These are phyloP conservation scores for Aspergillus sp. DNA, from an alignment of 2,329 filamentous ascomycete species.

Conservation along the genomic window DNA sequence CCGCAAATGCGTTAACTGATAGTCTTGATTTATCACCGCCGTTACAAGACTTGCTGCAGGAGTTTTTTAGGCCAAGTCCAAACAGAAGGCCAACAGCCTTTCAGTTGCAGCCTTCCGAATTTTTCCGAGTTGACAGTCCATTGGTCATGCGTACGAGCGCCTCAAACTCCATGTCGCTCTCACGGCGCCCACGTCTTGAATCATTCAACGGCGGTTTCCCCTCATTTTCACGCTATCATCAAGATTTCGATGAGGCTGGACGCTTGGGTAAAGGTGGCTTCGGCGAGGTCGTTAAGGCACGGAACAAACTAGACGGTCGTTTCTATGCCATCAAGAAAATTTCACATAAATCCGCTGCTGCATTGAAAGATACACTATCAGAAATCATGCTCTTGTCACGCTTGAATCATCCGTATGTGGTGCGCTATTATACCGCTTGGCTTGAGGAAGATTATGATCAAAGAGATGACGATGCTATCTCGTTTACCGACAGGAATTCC, in stretches of 20 bases:
- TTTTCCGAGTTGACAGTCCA: conserved; percentile 43
- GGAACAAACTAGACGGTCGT: conserved; percentile 89
- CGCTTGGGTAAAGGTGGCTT: conserved; percentile 91
- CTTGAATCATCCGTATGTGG: conserved; percentile 82
- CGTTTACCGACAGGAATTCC: conserved; percentile 57
- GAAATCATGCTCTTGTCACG: conserved; percentile 89
- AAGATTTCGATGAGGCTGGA: conserved; percentile 88
- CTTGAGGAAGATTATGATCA: conserved; percentile 65
- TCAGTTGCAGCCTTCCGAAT: conserved; percentile 59
- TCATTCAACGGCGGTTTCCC: conserved; percentile 55
- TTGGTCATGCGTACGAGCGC: conserved; percentile 40
- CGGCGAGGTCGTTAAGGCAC: conserved; percentile 91
- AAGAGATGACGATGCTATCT: conserved; percentile 43
- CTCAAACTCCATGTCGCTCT: conserved; percentile 43
- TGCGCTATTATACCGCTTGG: conserved; percentile 96
- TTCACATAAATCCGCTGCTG: conserved; percentile 71
- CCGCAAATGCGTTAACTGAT: conserved; percentile 71
- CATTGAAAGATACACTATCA: conserved; percentile 64
- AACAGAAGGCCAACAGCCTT: conserved; percentile 85
- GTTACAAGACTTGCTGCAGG: conserved; percentile 75
- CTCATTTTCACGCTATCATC: conserved; percentile 72
- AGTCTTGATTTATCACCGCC: conserved; percentile 70
- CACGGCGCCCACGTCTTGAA: conserved; percentile 60
- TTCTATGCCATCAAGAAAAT: conserved; percentile 98
- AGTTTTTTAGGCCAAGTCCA: conserved; percentile 80